Evolutionary conservation across 2,329 filamentous ascomycete genomes (phyloP), one percentile per base, ranked within the genome.

Genomic region (Setomelanomma holmii): DNA sequence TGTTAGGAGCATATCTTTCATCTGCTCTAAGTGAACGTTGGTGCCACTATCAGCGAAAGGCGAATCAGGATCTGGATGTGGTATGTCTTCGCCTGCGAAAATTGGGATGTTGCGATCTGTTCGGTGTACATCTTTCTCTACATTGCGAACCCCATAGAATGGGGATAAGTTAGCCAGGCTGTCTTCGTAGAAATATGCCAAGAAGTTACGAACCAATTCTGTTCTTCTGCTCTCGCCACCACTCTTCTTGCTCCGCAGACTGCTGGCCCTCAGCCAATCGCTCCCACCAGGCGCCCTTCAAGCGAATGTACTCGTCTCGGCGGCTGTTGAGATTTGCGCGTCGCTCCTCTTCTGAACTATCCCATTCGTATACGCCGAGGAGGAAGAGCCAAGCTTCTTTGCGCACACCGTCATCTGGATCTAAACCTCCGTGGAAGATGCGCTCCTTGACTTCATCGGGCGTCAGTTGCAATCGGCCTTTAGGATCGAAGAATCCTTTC

Each of bases 1-100:
- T 0, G 95, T 98, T 16, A 99, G 83, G 0, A 99, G 87, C 90
- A 99, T 96, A 73, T 99, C 95, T 78, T 99, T 99, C 86, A 99
- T 90, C 78, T 99, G 95, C 76, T 99, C 95, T 58, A 99, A 84
- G 75, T 99, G 95, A 5, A 97, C 93, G 67, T 99, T 99, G 40
- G 95, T 99, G 57, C 95, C 95, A 4, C 88, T 85, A 39, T 93
- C 90, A 11, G 93, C 91, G 74, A 98, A 99, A 0, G 95, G 93
- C 0, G 93, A 98, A 56, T 93, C 90, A 0, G 95, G 95, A 67
- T 99, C 95, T 0, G 95, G 96, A 70, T 99, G 95, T 6, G 95
- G 93, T 35, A 92, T 96, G 68, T 98, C 95, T 76, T 99, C 95
- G 56, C 95, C 95, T 7, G 91, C 89, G 72, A 99, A 99, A 35